Conservation (phyloP, 78 protist genomes). For the Pelomyxa schiedti region DNA sequence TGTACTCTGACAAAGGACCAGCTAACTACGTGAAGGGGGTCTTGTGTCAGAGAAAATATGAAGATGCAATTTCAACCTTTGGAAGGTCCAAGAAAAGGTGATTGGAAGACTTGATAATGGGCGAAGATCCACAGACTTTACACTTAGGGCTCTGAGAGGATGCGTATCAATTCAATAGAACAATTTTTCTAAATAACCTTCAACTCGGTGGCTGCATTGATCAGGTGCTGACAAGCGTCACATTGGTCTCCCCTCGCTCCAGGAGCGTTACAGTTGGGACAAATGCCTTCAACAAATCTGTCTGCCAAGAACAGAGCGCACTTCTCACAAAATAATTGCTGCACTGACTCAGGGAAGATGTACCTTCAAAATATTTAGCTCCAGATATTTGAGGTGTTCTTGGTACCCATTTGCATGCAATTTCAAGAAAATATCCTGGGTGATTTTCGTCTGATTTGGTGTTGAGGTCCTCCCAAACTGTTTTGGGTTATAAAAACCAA, state of each 20-base stretch:
- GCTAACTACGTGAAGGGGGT: too few relatives aligned
- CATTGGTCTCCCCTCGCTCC: constrained; percentile 90
- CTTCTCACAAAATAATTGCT: constrained; percentile 45
- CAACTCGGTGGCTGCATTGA: constrained; percentile 60
- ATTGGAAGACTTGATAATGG: constrained; percentile 31
- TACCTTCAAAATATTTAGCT: too few relatives aligned
- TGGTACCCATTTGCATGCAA: constrained; percentile 24
- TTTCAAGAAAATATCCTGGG: constrained; percentile 67
- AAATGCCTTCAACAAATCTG: constrained; percentile 72
- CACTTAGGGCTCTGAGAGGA: too few relatives aligned
- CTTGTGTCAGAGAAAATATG: too few relatives aligned
- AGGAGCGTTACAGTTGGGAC: constrained; percentile 62
- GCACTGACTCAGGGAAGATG: constrained; percentile 6
- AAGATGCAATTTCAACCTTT: too few relatives aligned
- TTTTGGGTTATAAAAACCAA: too few relatives aligned
- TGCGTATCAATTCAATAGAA: too few relatives aligned
- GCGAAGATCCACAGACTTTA: constrained; percentile 21
- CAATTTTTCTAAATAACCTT: too few relatives aligned
- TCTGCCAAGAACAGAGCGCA: constrained; percentile 70
- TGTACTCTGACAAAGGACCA: constrained; percentile 14
- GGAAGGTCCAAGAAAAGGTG: constrained; percentile 70
- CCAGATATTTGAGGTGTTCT: too few relatives aligned
- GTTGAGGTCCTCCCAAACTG: constrained; percentile 79
- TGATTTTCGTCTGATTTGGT: constrained; percentile 57
- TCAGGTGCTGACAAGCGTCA: constrained; percentile 60